These are phyloP conservation scores for Vairimorpha necatrix DNA, from an alignment of 371 early-diverging fungal species.

Conservation along the genomic window DNA sequence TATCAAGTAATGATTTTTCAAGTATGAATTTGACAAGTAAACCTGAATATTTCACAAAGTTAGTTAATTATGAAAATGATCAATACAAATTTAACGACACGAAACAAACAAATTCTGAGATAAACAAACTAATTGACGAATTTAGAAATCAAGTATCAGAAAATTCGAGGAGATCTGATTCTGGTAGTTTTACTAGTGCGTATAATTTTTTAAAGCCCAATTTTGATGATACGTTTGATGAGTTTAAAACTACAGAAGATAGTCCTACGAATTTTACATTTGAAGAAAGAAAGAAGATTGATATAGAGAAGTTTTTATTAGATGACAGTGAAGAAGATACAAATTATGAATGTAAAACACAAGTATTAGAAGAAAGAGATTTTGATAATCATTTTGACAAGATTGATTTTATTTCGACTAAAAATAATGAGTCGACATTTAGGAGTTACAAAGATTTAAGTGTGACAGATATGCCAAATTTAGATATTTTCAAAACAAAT, in stretches of 20 bases:
- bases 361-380: neutral
- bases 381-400: neutral
- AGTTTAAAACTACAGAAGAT: neutral
- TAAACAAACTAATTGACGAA: neutral
- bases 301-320: conserved; percentile 2
- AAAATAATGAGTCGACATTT: neutral
- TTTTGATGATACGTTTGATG: neutral
- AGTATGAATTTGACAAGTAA: neutral
- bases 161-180: neutral
- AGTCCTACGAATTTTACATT: neutral
- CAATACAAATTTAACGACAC: neutral
- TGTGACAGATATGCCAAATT: neutral
- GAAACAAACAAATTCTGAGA: neutral
- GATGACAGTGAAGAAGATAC: neutral
- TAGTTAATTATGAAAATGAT: conserved; percentile 2
- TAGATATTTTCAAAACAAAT: neutral
- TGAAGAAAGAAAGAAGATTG: neutral
- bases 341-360: neutral
- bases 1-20: neutral
- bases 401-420: neutral
- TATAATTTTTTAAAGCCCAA: neutral
- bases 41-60: neutral
- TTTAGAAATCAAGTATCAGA: neutral
- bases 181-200: neutral
- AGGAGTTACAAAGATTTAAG: neutral